Evolutionary conservation across 106 monocot genomes (phyloP), one percentile per base, ranked within the genome.

Genomic region (Xerophyta viscosa): DNA sequence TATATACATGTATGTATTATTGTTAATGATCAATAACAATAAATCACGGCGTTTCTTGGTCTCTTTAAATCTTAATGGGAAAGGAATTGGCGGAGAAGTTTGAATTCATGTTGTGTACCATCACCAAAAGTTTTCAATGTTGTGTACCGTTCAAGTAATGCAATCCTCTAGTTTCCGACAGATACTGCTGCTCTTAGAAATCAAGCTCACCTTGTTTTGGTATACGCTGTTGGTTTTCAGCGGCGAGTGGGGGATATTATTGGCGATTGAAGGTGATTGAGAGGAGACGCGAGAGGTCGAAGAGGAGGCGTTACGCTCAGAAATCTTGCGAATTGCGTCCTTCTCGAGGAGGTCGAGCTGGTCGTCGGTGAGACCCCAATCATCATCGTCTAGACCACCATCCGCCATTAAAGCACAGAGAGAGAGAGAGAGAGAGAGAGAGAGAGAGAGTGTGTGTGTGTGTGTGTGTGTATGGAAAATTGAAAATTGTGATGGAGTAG

Each of bases 301-400:
- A 17, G 27, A 20, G 24, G 75, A 59, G 22, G 45, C 24, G 4
- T 78, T 87, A 48, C 80, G 54, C 52, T 83, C 65, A 14, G 74
- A 62, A 51, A 93, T 62, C 77, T 84, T 77, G 47, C 71, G 62
- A 49, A 84, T 56, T 37, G 93, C 93, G 37, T 93, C 87, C 61
- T 51, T 41, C 55, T 93, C 93, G 18, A 93, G 37, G 50, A 75
- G 61, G 62, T 88, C 87, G 47, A 93, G 71, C 12, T 93, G 70
- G 43, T 88, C 84, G 29, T 83, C 88, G 74, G 69, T 93, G 29
- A 84, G 54, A 29, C 65, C 83, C 88, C 88, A 93, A 56, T 88
- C 88, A 20, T 81, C 81, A 2, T 56, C 56, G 8, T 71, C 37
- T 17, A 27, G n/a, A n/a, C n/a, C n/a, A n/a, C n/a, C n/a, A n/a